Base-by-base conservation (phyloP, 1,284 basidiomycete species). In the Ustilago vetiveriae region DNA sequence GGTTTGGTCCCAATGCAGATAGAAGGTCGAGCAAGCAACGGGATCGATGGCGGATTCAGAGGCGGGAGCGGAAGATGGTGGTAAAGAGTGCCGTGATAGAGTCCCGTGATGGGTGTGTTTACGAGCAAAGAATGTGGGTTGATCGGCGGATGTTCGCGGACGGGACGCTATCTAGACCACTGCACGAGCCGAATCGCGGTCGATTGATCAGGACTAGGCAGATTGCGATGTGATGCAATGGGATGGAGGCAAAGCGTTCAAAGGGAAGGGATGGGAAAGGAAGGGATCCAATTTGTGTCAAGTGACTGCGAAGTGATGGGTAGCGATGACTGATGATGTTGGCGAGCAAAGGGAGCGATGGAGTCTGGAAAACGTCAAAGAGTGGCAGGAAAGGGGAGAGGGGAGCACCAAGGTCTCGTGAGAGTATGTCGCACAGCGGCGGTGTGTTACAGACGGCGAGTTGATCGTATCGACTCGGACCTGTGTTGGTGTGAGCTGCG, bases 101-200 rank as follows among this genome's bases (percentile, higher is more conserved):
- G 22, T 27, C 32, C 16, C 32, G 32, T 35, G 32, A 33, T 23
- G 44, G 35, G 17, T 11, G 44, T 46, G 44, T 29, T 37, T 46
- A 37, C 33, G 33, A 37, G 44, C 33, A 37, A 37, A 27, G 44
- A 37, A 46, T 37, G 44, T 46, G 35, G 44, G 44, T 21, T 33
- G 42, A 35, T 10, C 32, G 22, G 35, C 22, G 16, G 21, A 14
- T n/a, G 24, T 11, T 10, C 13, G 19, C 21, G 22, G 30, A 33
- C 30, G 21, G 21, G 24, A 30, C 27, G 14, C 13, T 8, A 27
- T 16, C 14, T n/a, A 5, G 21, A 23, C 9, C 17, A 22, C 14
- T 21, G 42, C 21, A 35, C 11, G n/a, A 35, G 33, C 16, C 33
- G 33, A 35, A 16, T n/a, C 16, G 33, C 6, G 16, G 16, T n/a